Evolutionary conservation across 176 grass and related monocot species (phyloP).

Genomic region (Thinopyrum elongatum): DNA sequence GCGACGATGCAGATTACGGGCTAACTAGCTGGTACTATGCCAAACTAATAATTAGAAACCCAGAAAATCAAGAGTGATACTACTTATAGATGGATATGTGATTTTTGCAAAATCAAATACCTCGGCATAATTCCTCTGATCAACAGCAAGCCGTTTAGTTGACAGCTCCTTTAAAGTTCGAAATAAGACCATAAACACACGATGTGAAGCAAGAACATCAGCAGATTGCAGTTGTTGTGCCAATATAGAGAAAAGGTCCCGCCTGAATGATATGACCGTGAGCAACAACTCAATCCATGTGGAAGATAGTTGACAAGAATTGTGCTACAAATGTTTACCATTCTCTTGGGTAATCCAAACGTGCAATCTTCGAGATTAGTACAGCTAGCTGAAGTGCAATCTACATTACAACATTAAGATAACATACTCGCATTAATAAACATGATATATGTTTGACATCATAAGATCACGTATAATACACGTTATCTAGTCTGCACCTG

Average conservation of each 20-base stretch:
- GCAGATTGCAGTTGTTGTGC: slow-evolving; percentile 80
- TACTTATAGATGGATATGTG: background rate
- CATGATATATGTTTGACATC: background rate
- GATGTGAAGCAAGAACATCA: slow-evolving; percentile 90
- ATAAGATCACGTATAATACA: background rate
- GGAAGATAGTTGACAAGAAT: slow-evolving; percentile 18
- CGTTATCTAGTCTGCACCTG: slow-evolving; percentile 50
- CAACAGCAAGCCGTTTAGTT: slow-evolving; percentile 84
- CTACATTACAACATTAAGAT: slow-evolving; percentile 42
- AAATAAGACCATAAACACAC: slow-evolving; percentile 89
- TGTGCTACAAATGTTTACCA: slow-evolving; percentile 50
- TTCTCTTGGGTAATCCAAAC: slow-evolving; percentile 96
- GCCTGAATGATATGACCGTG: slow-evolving; percentile 57
- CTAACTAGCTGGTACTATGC: background rate
- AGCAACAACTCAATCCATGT: slow-evolving; percentile 12
- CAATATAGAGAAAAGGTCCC: slow-evolving; percentile 79
- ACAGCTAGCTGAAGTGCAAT: slow-evolving; percentile 91
- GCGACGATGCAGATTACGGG: background rate
- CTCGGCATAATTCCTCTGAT: slow-evolving; percentile 85
- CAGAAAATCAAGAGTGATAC: slow-evolving; percentile 5
- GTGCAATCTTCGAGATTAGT: slow-evolving; percentile 96
- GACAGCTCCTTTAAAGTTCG: slow-evolving; percentile 96
- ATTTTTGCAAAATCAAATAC: slow-evolving; percentile 44
- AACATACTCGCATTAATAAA: background rate
- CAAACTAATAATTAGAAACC: background rate